Percentiles rank a stretch among this genome's conserved stretches.
Evolutionary conservation across 2,329 filamentous ascomycete genomes (phyloP).

Genomic region (Botryotinia calthae): DNA sequence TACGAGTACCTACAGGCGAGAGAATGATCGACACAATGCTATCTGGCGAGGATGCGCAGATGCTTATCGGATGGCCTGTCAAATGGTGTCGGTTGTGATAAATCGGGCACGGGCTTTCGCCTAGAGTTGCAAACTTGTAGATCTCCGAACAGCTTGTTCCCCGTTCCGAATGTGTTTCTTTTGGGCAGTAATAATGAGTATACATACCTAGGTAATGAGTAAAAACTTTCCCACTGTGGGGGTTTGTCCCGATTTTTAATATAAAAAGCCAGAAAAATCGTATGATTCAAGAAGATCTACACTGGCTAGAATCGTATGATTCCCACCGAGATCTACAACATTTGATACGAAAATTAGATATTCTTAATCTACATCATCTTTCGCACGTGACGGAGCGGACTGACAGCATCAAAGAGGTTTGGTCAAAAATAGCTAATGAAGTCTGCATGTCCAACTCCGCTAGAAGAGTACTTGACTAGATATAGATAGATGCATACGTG

Average conservation of each 20-base stretch:
- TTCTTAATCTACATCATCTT: background rate
- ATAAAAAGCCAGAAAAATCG: constrained; percentile 8
- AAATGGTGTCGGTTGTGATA: constrained; percentile 12
- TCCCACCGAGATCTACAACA: background rate
- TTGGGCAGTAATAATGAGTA: constrained; percentile 14
- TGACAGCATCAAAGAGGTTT: background rate
- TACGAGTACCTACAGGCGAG: constrained; percentile 6
- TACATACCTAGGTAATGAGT: background rate
- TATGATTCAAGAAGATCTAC: constrained; percentile 9
- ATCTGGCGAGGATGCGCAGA: background rate
- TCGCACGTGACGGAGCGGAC: background rate
- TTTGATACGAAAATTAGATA: background rate
- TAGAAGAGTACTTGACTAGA: background rate
- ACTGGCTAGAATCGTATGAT: constrained; percentile 4
- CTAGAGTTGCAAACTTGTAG: constrained; percentile 9
- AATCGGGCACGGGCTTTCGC: constrained; percentile 10
- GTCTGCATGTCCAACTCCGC: background rate
- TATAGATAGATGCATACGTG: background rate
- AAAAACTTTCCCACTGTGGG: constrained; percentile 26
- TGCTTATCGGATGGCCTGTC: constrained; percentile 9
- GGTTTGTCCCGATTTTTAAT: constrained; percentile 18
- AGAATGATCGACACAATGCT: constrained; percentile 11
- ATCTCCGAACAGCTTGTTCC: constrained; percentile 5
- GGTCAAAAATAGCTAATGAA: background rate
- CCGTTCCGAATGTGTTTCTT: background rate